Evolutionary conservation across 1,139 yeast genomes (phyloP).

Genomic region (Geotrichum macrosporum): DNA sequence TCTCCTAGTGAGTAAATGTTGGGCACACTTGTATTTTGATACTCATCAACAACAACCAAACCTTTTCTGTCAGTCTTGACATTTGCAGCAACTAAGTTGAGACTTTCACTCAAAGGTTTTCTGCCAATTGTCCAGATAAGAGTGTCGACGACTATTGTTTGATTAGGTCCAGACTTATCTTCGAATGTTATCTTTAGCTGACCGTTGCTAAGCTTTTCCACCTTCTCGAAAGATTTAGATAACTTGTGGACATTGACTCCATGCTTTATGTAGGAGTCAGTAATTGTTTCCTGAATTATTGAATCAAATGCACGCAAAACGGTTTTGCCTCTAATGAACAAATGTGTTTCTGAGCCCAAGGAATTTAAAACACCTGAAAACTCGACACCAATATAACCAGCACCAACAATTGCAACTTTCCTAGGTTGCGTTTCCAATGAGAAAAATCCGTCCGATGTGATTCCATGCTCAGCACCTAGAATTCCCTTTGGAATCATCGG

Average conservation of each 20-base stretch:
- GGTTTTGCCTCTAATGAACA: slow-evolving; percentile 84
- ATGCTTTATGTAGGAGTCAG: slow-evolving; percentile 69
- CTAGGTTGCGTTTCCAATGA: slow-evolving; percentile 76
- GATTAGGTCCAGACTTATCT: slow-evolving; percentile 3
- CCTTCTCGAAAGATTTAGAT: slow-evolving; percentile 50
- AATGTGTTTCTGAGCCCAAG: slow-evolving; percentile 76
- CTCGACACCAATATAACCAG: slow-evolving; percentile 95
- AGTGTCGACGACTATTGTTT: slow-evolving; percentile 52
- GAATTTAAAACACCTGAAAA: slow-evolving; percentile 89
- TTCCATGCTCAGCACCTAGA: slow-evolving; percentile 79
- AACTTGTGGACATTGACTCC: slow-evolving; percentile 77
- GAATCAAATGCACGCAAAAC: slow-evolving; percentile 85
- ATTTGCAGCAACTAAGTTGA: slow-evolving; percentile 74
- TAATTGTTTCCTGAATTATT: slow-evolving; percentile 69
- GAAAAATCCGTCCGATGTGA: slow-evolving; percentile 91
- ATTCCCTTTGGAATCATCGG: slow-evolving; percentile 66
- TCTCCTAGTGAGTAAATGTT: slow-evolving; percentile 86
- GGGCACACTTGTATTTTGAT: slow-evolving; percentile 69
- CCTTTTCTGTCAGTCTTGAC: slow-evolving; percentile 35
- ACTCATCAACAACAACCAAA: slow-evolving; percentile 52
- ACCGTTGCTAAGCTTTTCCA: slow-evolving; percentile 58
- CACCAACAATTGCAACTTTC: slow-evolving; percentile 93
- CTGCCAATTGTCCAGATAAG: slow-evolving; percentile 94
- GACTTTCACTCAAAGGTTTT: slow-evolving; percentile 57
- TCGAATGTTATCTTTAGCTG: slow-evolving; percentile 43